Evolutionary conservation across 192 early-diverging fungal genomes (phyloP), one percentile per base, ranked within the genome.

Genomic region (Pecoramyces ruminantium): DNA sequence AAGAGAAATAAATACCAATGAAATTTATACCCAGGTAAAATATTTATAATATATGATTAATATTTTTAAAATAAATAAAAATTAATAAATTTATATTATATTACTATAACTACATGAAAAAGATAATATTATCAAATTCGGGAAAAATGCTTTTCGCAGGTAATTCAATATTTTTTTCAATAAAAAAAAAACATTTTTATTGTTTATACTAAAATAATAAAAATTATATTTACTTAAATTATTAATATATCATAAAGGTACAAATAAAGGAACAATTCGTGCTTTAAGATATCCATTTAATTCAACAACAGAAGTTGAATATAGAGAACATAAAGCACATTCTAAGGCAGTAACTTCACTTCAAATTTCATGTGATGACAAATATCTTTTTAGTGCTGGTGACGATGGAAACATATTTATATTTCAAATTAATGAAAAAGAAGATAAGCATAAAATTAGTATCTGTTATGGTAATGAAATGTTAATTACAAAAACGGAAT

Each of bases 111-210:
- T n/a, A n/a, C n/a, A n/a, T n/a, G n/a, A n/a, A 21, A 21, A n/a
- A 67, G 78, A 81, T 91, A 21, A 86, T 83, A 2, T 38, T 89
- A 21, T 89, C 89, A 13, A 39, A 86, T n/a, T 85, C 85, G 0
- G 89, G 89, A 5, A 81, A 84, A 28, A 89, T 91, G 89, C 77
- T 91, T 77, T 90, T 91, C 87, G 89, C 85, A 30, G 90, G 89
- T 88, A 84, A 34, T 34, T 6, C 11, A 34, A 6, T 6, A 34
- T 6, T 34, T 34, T n/a, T n/a, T n/a, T n/a, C n/a, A n/a, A n/a
- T n/a, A n/a, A n/a, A n/a, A n/a, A n/a, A n/a, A n/a, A n/a, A n/a
- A n/a, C n/a, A n/a, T n/a, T n/a, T n/a, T n/a, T n/a, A n/a, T n/a
- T n/a, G n/a, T n/a, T n/a, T n/a, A n/a, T n/a, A n/a, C n/a, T n/a